A percentile compares a stretch with the other conserved stretches of the same genome.
Evolutionary conservation across 1,284 basidiomycete genomes (phyloP).

Genomic region (Hypsizygus ulmarius): DNA sequence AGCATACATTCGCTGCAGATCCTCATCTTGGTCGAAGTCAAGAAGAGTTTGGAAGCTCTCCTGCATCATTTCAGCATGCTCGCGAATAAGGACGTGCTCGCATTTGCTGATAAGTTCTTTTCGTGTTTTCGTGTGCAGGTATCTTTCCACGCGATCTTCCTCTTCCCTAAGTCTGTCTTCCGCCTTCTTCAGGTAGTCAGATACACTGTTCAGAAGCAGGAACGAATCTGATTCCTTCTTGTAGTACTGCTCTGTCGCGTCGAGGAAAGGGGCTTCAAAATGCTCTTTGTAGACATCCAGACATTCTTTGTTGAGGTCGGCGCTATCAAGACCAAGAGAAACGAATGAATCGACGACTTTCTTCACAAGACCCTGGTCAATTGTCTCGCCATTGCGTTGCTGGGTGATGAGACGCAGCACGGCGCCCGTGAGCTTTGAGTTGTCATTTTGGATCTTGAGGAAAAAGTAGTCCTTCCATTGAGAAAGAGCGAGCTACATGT

Average conservation of each 20-base stretch:
- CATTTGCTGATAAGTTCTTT: conserved; percentile 88
- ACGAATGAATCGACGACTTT: conserved; percentile 97
- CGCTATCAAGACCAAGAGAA: conserved; percentile 90
- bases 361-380: conserved; percentile 93
- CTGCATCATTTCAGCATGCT: conserved; percentile 87
- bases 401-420: conserved; percentile 88
- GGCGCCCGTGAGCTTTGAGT: conserved; percentile 83
- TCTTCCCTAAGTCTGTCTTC: conserved; percentile 93
- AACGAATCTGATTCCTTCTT: conserved; percentile 88
- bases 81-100: conserved; percentile 90
- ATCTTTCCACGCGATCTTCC: conserved; percentile 93
- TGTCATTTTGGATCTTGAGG: conserved; percentile 78
- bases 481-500: conserved; percentile 80
- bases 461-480: conserved; percentile 97
- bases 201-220: conserved; percentile 86
- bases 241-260: conserved; percentile 90
- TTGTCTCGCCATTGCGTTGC: conserved; percentile 92
- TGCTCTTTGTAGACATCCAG: conserved; percentile 94
- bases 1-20: conserved; percentile 94
- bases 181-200: conserved; percentile 97
- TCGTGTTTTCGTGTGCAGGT: conserved; percentile 86
- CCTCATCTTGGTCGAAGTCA: conserved; percentile 91
- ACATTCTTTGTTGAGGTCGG: conserved; percentile 88
- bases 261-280: conserved; percentile 89
- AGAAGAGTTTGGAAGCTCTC: conserved; percentile 93